Evolutionary conservation across 2,329 filamentous ascomycete species (phyloP).

Genomic region (Periglandula ipomoeae): DNA sequence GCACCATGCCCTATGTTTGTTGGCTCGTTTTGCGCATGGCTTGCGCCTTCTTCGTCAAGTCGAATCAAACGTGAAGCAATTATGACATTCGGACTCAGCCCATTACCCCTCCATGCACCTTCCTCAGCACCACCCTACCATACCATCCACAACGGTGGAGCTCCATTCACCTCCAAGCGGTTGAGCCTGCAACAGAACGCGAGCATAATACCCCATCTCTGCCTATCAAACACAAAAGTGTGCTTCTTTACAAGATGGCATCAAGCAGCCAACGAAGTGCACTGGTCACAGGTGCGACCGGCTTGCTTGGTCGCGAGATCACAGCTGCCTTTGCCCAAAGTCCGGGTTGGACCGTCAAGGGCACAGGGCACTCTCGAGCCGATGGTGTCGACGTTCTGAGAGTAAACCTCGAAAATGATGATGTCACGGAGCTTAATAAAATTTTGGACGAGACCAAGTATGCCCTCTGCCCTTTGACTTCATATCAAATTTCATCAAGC

Average conservation of each 20-base stretch:
- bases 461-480: constrained; percentile 18
- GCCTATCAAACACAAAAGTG: not conserved
- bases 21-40: no score
- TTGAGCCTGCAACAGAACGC: no score
- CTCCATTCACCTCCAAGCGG: no score
- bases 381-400: constrained; percentile 59
- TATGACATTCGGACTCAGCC: no score
- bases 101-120: no score
- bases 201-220: no score
- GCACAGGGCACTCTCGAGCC: constrained; percentile 66
- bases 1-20: no score
- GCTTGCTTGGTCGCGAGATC: constrained; percentile 74
- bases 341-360: constrained; percentile 54
- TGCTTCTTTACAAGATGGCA: not conserved
- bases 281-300: constrained; percentile 76
- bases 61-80: no score
- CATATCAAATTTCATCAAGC: no score
- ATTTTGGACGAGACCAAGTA: constrained; percentile 47
- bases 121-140: no score
- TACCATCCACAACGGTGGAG: no score
- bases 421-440: constrained; percentile 33
- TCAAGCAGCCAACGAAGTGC: constrained; percentile 33
- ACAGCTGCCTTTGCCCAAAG: constrained; percentile 55
- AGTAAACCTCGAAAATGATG: constrained; percentile 39
- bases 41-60: no score